Base-by-base conservation (phyloP, 768 basidiomycete genomes). In the Multifurca ochricompacta region DNA sequence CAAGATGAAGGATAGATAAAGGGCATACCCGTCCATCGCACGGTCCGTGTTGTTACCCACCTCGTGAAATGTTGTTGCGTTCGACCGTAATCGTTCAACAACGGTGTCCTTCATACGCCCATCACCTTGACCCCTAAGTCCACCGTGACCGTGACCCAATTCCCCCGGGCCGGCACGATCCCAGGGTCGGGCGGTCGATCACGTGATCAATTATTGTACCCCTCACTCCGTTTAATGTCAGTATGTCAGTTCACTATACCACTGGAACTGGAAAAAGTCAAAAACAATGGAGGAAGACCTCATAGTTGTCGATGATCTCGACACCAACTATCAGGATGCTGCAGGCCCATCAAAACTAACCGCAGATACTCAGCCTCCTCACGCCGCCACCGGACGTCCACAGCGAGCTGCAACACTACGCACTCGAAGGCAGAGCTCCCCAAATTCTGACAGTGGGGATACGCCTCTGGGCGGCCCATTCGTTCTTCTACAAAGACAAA, bases 281-380 rank as follows among this genome's bases (percentile, higher is more conserved):
- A 28, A 21, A 51, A 25, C 34, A 14, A 79, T 77, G 75, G 79
- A 82, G 59, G 79, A 82, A 56, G 81, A 82, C 65, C 71, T 81
- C 56, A 81, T 82, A 59, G 74, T 82, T 51, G 74, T 82, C 27
- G 81, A 82, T 62, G 81, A 82, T 64, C 64, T 77, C 51, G 81
- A 72, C 30, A 68, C 67, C 31, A 71, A 67, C 11, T 64, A 75
- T 6, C 76, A 76, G 2, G 67, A 65, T 31, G 60, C 57, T 37
- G 54, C 60, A 16, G 66, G 70, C 61, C 62, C 69, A 21, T 54
- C 64, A 34, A 62, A 53, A 16, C 28, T 53, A 18, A 4, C 34
- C 10, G 9, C 21, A 7, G 45, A 25, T 35, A 10, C 57, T 16
- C 58, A 56, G 32, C 53, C 58, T 11, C 47, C 61, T 44, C 59